Evolutionary conservation across 2,329 filamentous ascomycete species (phyloP).

Genomic region (Verticillium albo-atrum): DNA sequence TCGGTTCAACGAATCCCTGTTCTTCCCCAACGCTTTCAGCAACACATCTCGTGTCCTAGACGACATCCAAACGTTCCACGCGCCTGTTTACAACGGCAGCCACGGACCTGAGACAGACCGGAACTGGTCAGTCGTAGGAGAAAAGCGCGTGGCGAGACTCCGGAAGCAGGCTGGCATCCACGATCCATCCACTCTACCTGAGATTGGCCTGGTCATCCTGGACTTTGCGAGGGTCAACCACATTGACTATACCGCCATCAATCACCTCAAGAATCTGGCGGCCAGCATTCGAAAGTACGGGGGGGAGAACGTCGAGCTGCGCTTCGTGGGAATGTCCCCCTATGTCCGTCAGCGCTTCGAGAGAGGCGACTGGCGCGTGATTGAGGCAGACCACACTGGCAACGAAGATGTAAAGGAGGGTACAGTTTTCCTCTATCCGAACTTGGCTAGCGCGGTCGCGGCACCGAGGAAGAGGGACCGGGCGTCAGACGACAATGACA

Average conservation of each 20-base stretch:
- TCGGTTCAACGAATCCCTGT: constrained; percentile 50
- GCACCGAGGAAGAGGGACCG: neutral
- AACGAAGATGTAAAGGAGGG: neutral
- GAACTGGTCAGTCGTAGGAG: constrained; percentile 50
- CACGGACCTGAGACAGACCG: constrained; percentile 27
- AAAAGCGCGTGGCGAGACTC: constrained; percentile 40
- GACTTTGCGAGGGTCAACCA: constrained; percentile 49
- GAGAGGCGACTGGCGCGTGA: constrained; percentile 27
- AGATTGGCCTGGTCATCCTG: constrained; percentile 43
- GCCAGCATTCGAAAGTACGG: constrained; percentile 44
- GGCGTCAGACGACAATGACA: neutral
- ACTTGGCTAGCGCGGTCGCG: neutral
- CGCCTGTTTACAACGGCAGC: constrained; percentile 29
- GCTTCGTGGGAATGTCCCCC: constrained; percentile 43
- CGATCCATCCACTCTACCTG: constrained; percentile 25
- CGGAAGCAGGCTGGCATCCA: constrained; percentile 32
- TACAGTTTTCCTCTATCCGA: neutral
- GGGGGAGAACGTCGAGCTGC: constrained; percentile 37
- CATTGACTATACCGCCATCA: constrained; percentile 48
- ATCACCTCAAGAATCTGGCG: constrained; percentile 42
- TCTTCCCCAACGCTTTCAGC: constrained; percentile 58
- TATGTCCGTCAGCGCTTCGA: constrained; percentile 33
- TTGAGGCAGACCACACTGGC: neutral
- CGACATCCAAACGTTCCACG: constrained; percentile 40
- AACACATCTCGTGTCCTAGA: constrained; percentile 46